Base-by-base conservation (phyloP, 2,329 filamentous ascomycete genomes). In the Trichoderma polysporum region DNA sequence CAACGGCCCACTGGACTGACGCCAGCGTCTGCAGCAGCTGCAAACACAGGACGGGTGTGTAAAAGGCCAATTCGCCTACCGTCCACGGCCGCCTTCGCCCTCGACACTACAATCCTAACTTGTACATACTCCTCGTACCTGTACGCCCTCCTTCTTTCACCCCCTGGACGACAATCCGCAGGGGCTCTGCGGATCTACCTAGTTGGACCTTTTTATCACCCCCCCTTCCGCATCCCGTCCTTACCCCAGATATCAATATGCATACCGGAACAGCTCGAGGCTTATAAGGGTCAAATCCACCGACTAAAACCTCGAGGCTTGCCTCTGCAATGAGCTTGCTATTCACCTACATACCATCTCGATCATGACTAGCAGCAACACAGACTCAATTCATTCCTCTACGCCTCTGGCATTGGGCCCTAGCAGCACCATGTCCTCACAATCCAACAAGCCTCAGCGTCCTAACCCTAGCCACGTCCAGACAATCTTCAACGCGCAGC, bases 391-490 rank as follows among this genome's bases (percentile, higher is more conserved):
- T 64, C 69, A 68, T 61, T 72, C 71, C 67, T 67, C 68, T 61
- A 71, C 69, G 64, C 69, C 69, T 58, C 69, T 68, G 58, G 62
- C 69, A 66, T 68, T 73, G 68, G 71, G 79, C 71, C 74, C 76
- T 45, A 35, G 52, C 22, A 66, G 41, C 53, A 58, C 39, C 53
- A 82, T 84, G 80, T 76, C 80, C 70, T 76, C 79, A 66, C 78
- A 82, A 65, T 74, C 79, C 47, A 71, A 76, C 57, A 77, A 79
- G 66, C 71, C 78, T 63, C 78, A 80, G 71, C 80, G 79, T 67
- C 74, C 79, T 66, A 81, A 82, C 74, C 83, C 83, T 56, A 78
- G 78, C 71, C 79, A 80, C 68, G 80, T 85, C 65, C 83, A 84
- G 71, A 85, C 84, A 64, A 79, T 76, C 69, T 75, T 83, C 57